Base-by-base conservation (phyloP, 148 eudicot species). In the Tetragonia tetragonoides region DNA sequence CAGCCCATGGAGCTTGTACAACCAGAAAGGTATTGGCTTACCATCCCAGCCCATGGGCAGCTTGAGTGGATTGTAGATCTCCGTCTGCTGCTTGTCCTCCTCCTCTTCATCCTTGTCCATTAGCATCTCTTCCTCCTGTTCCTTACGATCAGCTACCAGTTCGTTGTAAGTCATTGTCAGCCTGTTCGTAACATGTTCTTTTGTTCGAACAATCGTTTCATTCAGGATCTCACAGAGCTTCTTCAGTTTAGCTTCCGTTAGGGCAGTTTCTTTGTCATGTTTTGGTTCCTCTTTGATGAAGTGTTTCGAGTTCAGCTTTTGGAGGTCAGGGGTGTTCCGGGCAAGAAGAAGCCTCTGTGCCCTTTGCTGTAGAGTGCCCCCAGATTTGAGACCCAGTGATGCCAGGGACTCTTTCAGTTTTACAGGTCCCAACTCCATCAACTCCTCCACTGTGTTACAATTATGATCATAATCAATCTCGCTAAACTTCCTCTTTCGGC, bases 1-100 rank as follows among this genome's bases (percentile, higher is more conserved):
- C 28, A 73, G 20, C 41, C 76, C 76, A 40, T 73, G 76, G 9
- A 73, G 66, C 66, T 73, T 59, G 66, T 73, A 73, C 23, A 73
- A 4, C 76, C 76, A 73, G 44, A 56, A 73, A 7, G 76, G 76
- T 38, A 73, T 73, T 3, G 76, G 76, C 66, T 60, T 74, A 7
- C 67, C 68, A 41, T 74, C 77, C 7, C 24, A 59, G 63, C 21
- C 18, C n/a, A 59, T 59, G 1, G 18, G 21, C 16, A 59, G n/a
- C n/a, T 59, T 59, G 18, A 59, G 63, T 59, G 18, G n/a, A 16
- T 59, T n/a, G 5, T 59, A 16, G 34, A 1, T 28, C 63, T 59
- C 18, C n/a, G 2, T 0, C n/a, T 11, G 15, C n/a, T 59, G 15
- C n/a, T 11, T 4, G 5, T 59, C 63, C n/a, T 59, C 63, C 1